Evolutionary conservation across 768 basidiomycete genomes (phyloP), one percentile per base, ranked within the genome.

Genomic region (Hypholoma fasciculare): DNA sequence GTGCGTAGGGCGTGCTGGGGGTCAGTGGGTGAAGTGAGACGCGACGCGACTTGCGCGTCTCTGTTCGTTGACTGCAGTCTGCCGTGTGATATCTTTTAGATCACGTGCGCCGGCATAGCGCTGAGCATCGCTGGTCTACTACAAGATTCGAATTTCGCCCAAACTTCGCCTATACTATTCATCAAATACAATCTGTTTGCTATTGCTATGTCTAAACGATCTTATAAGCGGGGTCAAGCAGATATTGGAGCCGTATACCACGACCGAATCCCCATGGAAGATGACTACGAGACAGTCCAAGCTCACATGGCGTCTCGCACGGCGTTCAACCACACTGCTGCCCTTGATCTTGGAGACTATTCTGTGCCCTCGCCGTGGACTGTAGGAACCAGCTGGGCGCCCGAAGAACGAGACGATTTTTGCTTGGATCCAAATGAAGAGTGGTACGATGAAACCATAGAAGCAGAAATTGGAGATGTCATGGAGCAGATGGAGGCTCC

Each of bases 391-490:
- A 43, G 40, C 17, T 58, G 57, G 57, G 27, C 38, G 14, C 38
- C 50, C 1, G 23, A 26, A 9, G 61, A 63, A 14, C n/a, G 53
- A 13, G 20, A 14, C 3, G 38, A 52, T 2, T 60, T 53, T 16
- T 54, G 49, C 23, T 37, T 63, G 20, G 55, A 63, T 27, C 50
- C 54, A 7, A 27, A 54, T 27, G 40, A 52, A 2, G 17, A 38
- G 1, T 54, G 52, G 48, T 63, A 55, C 26, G 62, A 63, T 9
- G 48, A 61, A 43, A 56, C 36, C 3, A 26, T 63, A 14, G 59
- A 61, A 49, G 53, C 51, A 1, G 52, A 54, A 1, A 40, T 48
- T 38, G 48, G 27, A 40, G 16, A 40, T 17, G 48, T 19, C 19
- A 37, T 39, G 17, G 16, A 23, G 2, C 43, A n/a, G 11, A 11